These are phyloP conservation scores for Entomortierella lignicola DNA, from an alignment of 192 early-diverging fungal genomes.

Conservation along the genomic window DNA sequence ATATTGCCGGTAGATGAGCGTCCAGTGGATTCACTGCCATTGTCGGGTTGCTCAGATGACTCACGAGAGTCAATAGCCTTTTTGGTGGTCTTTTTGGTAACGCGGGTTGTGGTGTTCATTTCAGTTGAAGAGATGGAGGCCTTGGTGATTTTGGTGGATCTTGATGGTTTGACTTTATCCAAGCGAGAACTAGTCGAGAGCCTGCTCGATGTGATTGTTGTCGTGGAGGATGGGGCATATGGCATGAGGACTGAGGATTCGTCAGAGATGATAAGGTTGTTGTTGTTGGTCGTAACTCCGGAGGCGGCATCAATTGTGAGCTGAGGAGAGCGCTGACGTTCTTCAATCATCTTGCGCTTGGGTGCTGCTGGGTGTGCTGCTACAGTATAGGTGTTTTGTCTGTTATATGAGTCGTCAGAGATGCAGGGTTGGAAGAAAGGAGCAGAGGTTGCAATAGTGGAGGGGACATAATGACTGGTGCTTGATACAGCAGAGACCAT, in stretches of 20 bases:
- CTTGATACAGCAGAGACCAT: slow-evolving; percentile 11
- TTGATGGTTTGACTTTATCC: slow-evolving; percentile 48
- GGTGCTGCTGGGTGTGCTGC: slow-evolving; percentile 51
- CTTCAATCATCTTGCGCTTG: slow-evolving; percentile 46
- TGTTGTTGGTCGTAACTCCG: not conserved
- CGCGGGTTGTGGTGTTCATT: not conserved
- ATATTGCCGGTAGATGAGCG: slow-evolving; percentile 27
- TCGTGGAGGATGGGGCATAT: slow-evolving; percentile 14
- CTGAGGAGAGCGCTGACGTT: slow-evolving; percentile 27
- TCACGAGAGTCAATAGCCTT: slow-evolving; percentile 31
- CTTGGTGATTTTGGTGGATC: slow-evolving; percentile 44
- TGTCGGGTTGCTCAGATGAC: slow-evolving; percentile 24
- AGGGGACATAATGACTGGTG: slow-evolving; percentile 3
- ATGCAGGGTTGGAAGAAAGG: slow-evolving; percentile 25
- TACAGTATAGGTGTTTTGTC: slow-evolving; percentile 7
- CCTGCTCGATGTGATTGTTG: slow-evolving; percentile 7
- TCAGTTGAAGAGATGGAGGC: slow-evolving; percentile 12
- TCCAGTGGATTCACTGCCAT: not conserved
- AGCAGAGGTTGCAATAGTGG: slow-evolving; percentile 12
- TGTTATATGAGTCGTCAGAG: not conserved
- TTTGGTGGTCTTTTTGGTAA: slow-evolving; percentile 19
- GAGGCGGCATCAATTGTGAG: not conserved
- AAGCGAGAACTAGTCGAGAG: slow-evolving; percentile 46
- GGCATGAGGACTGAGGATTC: too few relatives aligned
- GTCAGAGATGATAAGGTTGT: not conserved